Conservation (phyloP, 768 basidiomycete species). For the Agaricus blazei region DNA sequence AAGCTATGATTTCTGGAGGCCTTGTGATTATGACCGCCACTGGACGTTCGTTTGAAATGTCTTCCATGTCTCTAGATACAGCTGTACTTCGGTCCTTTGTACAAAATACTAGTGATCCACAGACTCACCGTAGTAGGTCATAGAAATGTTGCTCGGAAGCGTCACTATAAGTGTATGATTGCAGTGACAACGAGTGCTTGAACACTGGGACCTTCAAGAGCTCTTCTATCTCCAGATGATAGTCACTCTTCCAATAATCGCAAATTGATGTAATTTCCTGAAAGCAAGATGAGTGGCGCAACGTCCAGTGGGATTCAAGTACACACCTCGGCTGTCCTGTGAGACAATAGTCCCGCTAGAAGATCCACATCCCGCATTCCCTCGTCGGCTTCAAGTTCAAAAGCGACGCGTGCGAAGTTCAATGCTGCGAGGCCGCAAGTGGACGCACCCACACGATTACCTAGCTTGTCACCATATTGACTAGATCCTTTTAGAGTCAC, state of each 20-base stretch:
- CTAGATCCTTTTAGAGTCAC: constrained; percentile 48
- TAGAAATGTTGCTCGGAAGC: constrained; percentile 12
- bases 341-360: constrained; percentile 6
- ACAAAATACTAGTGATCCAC: neutral
- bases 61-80: constrained; percentile 21
- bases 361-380: constrained; percentile 7
- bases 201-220: constrained; percentile 9
- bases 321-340: constrained; percentile 12
- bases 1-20: constrained; percentile 64
- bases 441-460: constrained; percentile 28
- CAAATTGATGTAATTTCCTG: constrained; percentile 59
- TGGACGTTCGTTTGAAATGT: constrained; percentile 16
- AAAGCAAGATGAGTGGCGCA: neutral
- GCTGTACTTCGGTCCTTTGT: neutral
- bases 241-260: constrained; percentile 36
- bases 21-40: constrained; percentile 56
- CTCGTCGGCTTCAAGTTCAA: constrained; percentile 27
- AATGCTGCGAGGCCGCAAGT: constrained; percentile 65
- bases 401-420: constrained; percentile 52
- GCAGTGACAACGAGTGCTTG: constrained; percentile 42
- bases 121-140: constrained; percentile 28
- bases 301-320: neutral
- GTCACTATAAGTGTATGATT: constrained; percentile 39
- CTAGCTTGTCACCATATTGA: constrained; percentile 43
- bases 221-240: constrained; percentile 9